Conservation (phyloP, 495 filamentous ascomycete genomes). For the Xylaria intraflava region DNA sequence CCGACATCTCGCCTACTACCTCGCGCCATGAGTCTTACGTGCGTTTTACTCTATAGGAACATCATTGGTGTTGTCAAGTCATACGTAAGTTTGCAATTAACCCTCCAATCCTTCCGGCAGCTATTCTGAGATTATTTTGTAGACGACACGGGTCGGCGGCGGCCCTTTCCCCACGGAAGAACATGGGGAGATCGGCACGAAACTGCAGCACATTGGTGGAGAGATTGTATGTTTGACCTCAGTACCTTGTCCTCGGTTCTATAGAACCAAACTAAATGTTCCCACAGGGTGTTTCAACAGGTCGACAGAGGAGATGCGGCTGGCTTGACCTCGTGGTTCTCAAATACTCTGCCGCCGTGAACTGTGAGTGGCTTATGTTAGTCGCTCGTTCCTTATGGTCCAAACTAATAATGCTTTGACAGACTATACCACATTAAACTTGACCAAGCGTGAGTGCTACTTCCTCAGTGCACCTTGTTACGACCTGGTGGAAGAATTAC, state of each 20-base stretch:
- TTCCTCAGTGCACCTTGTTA: not conserved
- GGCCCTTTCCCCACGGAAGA: conserved; percentile 85
- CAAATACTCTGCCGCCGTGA: conserved; percentile 63
- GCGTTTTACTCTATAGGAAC: conserved; percentile 17
- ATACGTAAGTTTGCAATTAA: conserved; percentile 26
- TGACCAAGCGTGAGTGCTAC: conserved; percentile 54
- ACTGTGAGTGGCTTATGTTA: conserved; percentile 29
- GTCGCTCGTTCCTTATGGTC: not conserved
- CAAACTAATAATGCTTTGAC: not conserved
- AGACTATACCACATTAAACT: conserved; percentile 68
- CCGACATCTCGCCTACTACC: not conserved
- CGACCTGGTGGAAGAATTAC: not conserved
- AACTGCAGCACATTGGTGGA: conserved; percentile 41
- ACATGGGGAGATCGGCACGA: conserved; percentile 45
- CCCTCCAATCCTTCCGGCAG: not conserved
- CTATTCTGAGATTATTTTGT: conserved; percentile 1
- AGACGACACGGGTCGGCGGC: conserved; percentile 64
- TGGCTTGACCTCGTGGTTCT: conserved; percentile 83
- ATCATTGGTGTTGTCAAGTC: conserved; percentile 87
- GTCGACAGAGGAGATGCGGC: conserved; percentile 73
- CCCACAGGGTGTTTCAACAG: conserved; percentile 71
- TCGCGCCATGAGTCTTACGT: conserved; percentile 30
- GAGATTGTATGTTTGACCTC: conserved; percentile 16
- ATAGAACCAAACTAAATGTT: not conserved
- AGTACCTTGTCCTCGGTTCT: not conserved